Percentiles rank a stretch among this genome's conserved stretches.
These are phyloP conservation scores for Mortierella sp. DNA, from an alignment of 371 early-diverging fungal species.

Conservation along the genomic window DNA sequence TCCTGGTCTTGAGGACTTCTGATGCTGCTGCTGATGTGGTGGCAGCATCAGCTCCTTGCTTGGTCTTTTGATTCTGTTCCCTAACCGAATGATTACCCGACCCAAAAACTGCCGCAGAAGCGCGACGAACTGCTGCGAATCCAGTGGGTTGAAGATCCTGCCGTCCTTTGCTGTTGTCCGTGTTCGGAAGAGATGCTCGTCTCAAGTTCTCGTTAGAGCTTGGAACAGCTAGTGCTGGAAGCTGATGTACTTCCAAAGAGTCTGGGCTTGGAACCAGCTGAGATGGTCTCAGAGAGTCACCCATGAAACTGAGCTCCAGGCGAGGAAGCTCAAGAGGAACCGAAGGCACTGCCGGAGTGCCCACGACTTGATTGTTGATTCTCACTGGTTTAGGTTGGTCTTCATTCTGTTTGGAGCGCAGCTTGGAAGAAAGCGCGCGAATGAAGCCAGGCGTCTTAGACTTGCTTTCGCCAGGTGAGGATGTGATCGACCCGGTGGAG, in stretches of 20 bases:
- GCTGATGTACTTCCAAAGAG: background rate
- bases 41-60: constrained; percentile 4
- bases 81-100: constrained; percentile 22
- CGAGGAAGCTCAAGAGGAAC: constrained; percentile 38
- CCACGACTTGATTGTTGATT: constrained; percentile 17
- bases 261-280: background rate
- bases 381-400: constrained; percentile 25
- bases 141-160: constrained; percentile 24
- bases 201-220: constrained; percentile 27
- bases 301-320: constrained; percentile 40
- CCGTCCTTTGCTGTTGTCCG: background rate
- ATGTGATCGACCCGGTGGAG: constrained; percentile 21
- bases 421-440: constrained; percentile 37
- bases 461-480: constrained; percentile 18
- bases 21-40: background rate
- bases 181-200: constrained; percentile 16
- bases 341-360: background rate
- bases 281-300: constrained; percentile 7
- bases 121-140: constrained; percentile 32
- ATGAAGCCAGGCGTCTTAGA: constrained; percentile 38
- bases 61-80: constrained; percentile 30
- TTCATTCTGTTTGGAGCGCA: constrained; percentile 47
- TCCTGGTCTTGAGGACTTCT: constrained; percentile 10
- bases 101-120: constrained; percentile 26
- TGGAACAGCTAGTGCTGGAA: constrained; percentile 25